Conservation (phyloP, 768 basidiomycete genomes). For the Trametes punicea region DNA sequence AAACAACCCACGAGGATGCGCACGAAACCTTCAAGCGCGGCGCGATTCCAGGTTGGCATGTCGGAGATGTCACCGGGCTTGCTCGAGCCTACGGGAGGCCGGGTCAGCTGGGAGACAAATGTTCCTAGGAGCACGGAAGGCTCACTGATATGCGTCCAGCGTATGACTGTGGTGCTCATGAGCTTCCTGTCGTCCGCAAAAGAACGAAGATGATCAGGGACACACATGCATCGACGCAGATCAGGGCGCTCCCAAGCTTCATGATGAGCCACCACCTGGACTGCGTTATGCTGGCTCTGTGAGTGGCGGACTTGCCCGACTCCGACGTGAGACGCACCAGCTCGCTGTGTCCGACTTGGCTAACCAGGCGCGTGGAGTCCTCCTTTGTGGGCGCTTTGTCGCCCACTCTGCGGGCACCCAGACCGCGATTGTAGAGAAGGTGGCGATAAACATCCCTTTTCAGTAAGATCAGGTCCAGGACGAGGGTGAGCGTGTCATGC, state of each 20-base stretch:
- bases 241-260: constrained; percentile 54
- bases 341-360: not conserved
- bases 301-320: not conserved
- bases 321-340: constrained; percentile 1
- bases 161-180: constrained; percentile 50
- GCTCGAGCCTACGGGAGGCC: constrained; percentile 11
- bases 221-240: constrained; percentile 73
- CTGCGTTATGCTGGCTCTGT: constrained; percentile 31
- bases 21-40: constrained; percentile 47
- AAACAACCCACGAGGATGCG: constrained; percentile 64
- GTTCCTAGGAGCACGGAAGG: not conserved
- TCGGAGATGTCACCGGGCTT: constrained; percentile 13
- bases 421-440: constrained; percentile 75
- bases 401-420: constrained; percentile 51
- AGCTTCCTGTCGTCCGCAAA: not conserved
- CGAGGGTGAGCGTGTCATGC: constrained; percentile 67
- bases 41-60: constrained; percentile 44
- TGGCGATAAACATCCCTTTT: constrained; percentile 82
- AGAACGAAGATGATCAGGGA: constrained; percentile 14
- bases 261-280: constrained; percentile 58
- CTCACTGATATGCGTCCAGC: constrained; percentile 72
- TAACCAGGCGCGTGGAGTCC: not conserved
- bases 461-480: constrained; percentile 78
- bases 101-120: constrained; percentile 2
- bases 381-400: constrained; percentile 9